A percentile compares a stretch with the other conserved stretches of the same genome.
phyloP scores from a whole-genome alignment of 495 filamentous ascomycete species.

The Elasticomyces elasticus region DNA sequence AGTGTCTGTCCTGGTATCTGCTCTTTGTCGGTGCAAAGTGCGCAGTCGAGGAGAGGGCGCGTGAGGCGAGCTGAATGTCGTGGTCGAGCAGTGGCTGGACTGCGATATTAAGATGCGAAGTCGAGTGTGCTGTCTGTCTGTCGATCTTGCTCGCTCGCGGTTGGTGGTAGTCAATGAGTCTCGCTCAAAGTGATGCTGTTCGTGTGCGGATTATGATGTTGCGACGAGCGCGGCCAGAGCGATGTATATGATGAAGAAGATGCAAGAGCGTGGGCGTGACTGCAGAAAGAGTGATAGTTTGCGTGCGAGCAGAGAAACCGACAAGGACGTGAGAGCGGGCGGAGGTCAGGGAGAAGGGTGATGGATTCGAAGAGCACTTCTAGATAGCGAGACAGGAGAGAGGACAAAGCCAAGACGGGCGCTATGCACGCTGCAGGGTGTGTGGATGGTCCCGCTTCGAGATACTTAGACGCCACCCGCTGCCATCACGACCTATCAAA shows the following conservation, averaged over 20 bases:
- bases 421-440: too few species aligned
- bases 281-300: conserved; percentile 4
- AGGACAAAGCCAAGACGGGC: conserved; percentile 4
- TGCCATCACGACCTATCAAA: too few species aligned
- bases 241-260: background rate
- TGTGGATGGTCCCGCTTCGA: too few species aligned
- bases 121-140: background rate
- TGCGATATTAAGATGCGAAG: background rate
- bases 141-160: background rate
- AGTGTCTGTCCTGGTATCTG: conserved; percentile 1
- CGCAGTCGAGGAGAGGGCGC: background rate
- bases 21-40: conserved; percentile 6
- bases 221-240: background rate
- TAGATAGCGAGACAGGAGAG: background rate
- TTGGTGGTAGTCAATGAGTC: background rate
- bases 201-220: background rate
- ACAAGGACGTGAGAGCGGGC: background rate
- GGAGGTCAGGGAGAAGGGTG: background rate
- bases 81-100: background rate
- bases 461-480: too few species aligned
- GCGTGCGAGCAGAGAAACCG: background rate
- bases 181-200: conserved; percentile 1
- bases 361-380: background rate
- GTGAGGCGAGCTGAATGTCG: background rate
- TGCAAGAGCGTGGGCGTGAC: background rate